Percentiles rank a stretch among this genome's conserved stretches.
These are phyloP conservation scores for Ascosphaera aggregata DNA, from an alignment of 2,329 filamentous ascomycete species.

Conservation along the genomic window DNA sequence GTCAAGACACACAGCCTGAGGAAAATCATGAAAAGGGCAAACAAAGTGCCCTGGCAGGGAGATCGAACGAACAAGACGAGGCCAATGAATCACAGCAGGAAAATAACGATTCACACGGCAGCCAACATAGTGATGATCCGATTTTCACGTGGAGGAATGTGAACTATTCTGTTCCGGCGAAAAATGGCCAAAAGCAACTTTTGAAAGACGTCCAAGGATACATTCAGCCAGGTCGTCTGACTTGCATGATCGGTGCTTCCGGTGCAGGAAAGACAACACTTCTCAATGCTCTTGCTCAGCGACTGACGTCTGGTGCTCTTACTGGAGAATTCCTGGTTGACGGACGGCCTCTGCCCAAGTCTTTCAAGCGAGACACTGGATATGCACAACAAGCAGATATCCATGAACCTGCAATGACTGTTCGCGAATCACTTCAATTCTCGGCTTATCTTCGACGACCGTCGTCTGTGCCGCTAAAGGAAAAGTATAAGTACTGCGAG, in stretches of 20 bases:
- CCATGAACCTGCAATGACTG: slow-evolving; percentile 41
- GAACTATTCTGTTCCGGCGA: slow-evolving; percentile 39
- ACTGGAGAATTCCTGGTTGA: slow-evolving; percentile 23
- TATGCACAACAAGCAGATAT: slow-evolving; percentile 42
- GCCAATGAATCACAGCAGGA: slow-evolving; percentile 6
- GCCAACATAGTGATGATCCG: slow-evolving; percentile 23
- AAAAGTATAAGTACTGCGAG: slow-evolving; percentile 46
- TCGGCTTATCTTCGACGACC: slow-evolving; percentile 41
- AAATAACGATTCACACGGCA: not conserved
- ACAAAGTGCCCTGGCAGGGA: too few relatives aligned
- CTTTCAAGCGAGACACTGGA: slow-evolving; percentile 30
- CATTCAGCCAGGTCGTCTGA: slow-evolving; percentile 53
- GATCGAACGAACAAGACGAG: too few relatives aligned
- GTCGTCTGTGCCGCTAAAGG: slow-evolving; percentile 28
- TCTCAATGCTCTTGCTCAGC: slow-evolving; percentile 23
- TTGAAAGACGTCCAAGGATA: slow-evolving; percentile 44
- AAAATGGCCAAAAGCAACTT: slow-evolving; percentile 22
- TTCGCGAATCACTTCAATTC: slow-evolving; percentile 42
- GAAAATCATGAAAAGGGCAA: not conserved
- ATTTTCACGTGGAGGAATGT: slow-evolving; percentile 75
- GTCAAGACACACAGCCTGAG: too few relatives aligned
- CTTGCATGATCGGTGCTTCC: slow-evolving; percentile 59
- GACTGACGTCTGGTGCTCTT: slow-evolving; percentile 21
- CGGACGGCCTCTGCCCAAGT: slow-evolving; percentile 20
- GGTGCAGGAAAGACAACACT: slow-evolving; percentile 30